These are phyloP conservation scores for Bimuria novae-zelandiae DNA, from an alignment of 2,329 filamentous ascomycete species.

Conservation along the genomic window DNA sequence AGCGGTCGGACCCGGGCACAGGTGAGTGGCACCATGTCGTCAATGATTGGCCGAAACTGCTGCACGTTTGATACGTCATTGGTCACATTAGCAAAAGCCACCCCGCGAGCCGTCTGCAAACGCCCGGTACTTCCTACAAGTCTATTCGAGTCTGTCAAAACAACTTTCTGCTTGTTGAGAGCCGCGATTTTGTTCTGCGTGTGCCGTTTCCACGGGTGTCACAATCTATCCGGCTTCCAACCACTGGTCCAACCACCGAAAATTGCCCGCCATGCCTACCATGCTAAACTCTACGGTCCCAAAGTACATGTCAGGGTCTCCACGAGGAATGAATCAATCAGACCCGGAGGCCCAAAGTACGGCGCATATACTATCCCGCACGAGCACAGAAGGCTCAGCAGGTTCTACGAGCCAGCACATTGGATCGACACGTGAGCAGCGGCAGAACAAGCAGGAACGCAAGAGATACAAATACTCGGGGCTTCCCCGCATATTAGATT, in stretches of 20 bases:
- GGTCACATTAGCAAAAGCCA: conserved; percentile 2
- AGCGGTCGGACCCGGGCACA: too few species aligned
- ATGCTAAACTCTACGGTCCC: conserved; percentile 1
- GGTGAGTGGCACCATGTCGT: not conserved
- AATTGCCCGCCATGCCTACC: not conserved
- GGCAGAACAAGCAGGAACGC: not conserved
- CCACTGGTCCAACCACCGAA: too few species aligned
- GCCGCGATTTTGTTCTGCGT: too few species aligned
- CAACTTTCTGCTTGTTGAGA: too few species aligned
- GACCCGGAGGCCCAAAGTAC: conserved; percentile 1
- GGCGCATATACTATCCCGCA: not conserved
- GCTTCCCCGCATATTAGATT: conserved; percentile 24
- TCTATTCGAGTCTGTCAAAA: not conserved
- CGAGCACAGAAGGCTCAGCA: conserved; percentile 21
- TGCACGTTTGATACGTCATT: conserved; percentile 14
- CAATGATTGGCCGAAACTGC: not conserved
- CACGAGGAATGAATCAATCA: not conserved
- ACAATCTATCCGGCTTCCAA: not conserved
- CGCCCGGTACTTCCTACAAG: not conserved
- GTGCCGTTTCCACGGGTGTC: too few species aligned
- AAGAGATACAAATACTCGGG: conserved; percentile 11
- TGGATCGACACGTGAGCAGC: conserved; percentile 1
- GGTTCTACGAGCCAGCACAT: conserved; percentile 22
- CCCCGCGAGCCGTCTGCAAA: not conserved
- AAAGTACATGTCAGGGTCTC: not conserved